Evolutionary conservation across 805 yeast species (phyloP), one percentile per base, ranked within the genome.

Genomic region (Wickerhamiella azyma): DNA sequence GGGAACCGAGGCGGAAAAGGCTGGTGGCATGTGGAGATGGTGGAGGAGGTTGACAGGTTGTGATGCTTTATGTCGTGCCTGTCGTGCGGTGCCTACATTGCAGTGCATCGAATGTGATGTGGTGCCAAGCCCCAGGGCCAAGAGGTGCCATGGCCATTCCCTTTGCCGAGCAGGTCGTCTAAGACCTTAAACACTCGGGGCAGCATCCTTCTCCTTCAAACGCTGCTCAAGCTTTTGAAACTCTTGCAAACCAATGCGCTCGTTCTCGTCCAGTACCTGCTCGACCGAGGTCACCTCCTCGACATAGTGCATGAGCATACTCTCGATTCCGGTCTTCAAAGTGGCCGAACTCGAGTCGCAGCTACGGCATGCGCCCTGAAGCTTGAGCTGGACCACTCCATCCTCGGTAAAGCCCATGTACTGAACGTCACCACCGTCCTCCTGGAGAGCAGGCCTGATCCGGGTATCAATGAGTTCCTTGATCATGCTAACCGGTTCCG

Each of bases 371-470:
- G 98, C 97, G 41, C 99, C 99, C 56, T 85, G 88, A 39, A 92
- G 68, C 60, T 83, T 85, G 55, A 92, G 74, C 61, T 76, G 83
- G 6, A 94, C 97, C 11, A 81, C 77, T 1, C 98, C 98, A 48
- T 80, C 84, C 52, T 81, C 85, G 48, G 84, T 85, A 59, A 84
- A 88, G 5, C 85, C 92, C 49, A 83, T 74, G 61, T 78, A 94
- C 55, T 85, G 88, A 51, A 92, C 79, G 59, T 92, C 97, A 29
- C 99, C 99, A 51, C 99, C 99, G 58, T 92, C 99, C 58, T 92
- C 99, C 66, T 86, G 94, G 48, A 92, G 86, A 1, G 97, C 96
- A 1, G 99, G 99, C 59, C 96, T 79, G 43, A 92, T 88, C 60
- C 96, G 77, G 1, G 98, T 92, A 50, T 83, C 94, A 47, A 94